Evolutionary conservation across 2,329 filamentous ascomycete species (phyloP).

Genomic region (Didymella glomerata): DNA sequence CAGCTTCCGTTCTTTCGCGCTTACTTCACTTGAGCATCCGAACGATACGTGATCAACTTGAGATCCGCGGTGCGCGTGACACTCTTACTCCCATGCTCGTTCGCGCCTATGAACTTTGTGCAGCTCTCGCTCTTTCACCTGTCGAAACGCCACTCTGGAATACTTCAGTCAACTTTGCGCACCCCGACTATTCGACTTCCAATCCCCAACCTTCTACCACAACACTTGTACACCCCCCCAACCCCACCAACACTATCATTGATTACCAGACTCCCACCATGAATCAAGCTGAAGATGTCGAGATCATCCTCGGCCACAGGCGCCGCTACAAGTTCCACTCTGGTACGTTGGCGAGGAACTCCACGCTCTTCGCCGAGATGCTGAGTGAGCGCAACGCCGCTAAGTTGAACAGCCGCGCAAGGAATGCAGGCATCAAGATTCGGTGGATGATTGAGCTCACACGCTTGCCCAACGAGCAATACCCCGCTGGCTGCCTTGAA

Average conservation of each 20-base stretch:
- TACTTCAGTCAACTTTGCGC: no score
- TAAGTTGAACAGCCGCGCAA: constrained; percentile 37
- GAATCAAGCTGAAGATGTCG: constrained; percentile 49
- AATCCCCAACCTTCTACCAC: no score
- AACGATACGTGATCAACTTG: no score
- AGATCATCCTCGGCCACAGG: constrained; percentile 42
- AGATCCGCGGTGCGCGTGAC: no score
- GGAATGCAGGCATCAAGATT: constrained; percentile 34
- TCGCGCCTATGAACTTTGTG: no score
- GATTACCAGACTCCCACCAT: constrained; percentile 15
- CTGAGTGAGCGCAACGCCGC: constrained; percentile 44
- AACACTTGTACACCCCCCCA: no score
- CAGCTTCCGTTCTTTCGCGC: no score
- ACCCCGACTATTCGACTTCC: no score
- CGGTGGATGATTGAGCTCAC: constrained; percentile 48
- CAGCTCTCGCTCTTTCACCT: no score
- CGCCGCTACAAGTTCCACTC: constrained; percentile 48
- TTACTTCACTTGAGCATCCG: no score
- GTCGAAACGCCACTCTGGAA: no score
- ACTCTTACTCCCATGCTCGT: no score
- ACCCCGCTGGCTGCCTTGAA: constrained; percentile 35
- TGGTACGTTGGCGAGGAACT: constrained; percentile 45
- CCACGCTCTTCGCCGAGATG: constrained; percentile 40
- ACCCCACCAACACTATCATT: background rate
- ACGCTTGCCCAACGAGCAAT: constrained; percentile 27